phyloP scores from a whole-genome alignment of 2,329 filamentous ascomycete genomes.

The Knufia petricola region DNA sequence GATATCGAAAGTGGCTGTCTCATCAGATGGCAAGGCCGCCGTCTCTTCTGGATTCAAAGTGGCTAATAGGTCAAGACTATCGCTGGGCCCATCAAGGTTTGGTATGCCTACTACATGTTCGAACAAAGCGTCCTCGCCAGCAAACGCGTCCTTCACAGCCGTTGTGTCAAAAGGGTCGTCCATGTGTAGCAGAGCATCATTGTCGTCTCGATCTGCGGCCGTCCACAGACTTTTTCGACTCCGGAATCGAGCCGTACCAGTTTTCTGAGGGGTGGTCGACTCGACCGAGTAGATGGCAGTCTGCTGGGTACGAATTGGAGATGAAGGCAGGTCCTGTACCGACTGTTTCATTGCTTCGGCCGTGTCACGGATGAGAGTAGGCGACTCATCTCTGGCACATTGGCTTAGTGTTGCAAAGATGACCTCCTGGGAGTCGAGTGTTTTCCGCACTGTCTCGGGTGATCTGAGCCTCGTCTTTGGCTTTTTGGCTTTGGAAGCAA shows the following conservation, averaged over 20 bases:
- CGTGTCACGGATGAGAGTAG: constrained; percentile 53
- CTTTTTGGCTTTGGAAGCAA: constrained; percentile 18
- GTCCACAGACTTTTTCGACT: constrained; percentile 52
- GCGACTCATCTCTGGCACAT: constrained; percentile 62
- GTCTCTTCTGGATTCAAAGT: background rate
- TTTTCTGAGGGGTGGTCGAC: constrained; percentile 23
- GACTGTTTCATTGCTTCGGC: constrained; percentile 54
- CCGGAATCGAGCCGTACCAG: constrained; percentile 28
- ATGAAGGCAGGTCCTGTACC: constrained; percentile 28
- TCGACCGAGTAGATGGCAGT: constrained; percentile 17
- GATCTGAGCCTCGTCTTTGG: constrained; percentile 50
- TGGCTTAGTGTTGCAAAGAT: constrained; percentile 83
- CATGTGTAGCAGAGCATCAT: constrained; percentile 54
- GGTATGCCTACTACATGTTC: constrained; percentile 7
- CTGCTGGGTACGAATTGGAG: constrained; percentile 12
- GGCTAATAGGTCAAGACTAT: constrained; percentile 8
- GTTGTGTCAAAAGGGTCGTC: constrained; percentile 49
- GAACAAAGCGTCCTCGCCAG: constrained; percentile 19
- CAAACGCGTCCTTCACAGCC: constrained; percentile 18
- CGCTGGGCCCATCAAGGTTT: constrained; percentile 11
- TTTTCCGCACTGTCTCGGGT: constrained; percentile 56
- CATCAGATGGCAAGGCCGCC: background rate
- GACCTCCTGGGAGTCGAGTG: constrained; percentile 62
- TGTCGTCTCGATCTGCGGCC: constrained; percentile 56
- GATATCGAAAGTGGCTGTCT: background rate